Conservation (phyloP, 2,329 filamentous ascomycete genomes). For the Arthrobotrys entomopaga region DNA sequence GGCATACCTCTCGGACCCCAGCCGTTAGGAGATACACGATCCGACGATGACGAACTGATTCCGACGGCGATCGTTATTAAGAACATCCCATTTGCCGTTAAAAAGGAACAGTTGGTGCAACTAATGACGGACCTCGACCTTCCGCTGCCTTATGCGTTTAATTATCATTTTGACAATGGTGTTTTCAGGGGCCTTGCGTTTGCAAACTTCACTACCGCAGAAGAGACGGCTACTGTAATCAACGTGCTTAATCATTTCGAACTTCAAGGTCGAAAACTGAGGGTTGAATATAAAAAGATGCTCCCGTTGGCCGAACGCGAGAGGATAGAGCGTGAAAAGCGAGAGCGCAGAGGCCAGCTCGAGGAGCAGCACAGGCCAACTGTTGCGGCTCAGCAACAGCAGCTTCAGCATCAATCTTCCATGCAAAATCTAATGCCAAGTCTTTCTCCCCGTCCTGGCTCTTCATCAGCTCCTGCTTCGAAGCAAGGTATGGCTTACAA, state of each 20-base stretch:
- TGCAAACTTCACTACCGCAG: conserved; percentile 95
- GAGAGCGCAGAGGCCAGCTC: conserved; percentile 91
- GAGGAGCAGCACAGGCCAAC: conserved; percentile 94
- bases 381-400: conserved; percentile 60
- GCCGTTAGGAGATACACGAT: conserved; percentile 64
- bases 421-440: conserved; percentile 77
- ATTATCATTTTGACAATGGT: conserved; percentile 98
- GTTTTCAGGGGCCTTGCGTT: conserved; percentile 96
- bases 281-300: conserved; percentile 99
- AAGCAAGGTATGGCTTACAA: conserved; percentile 34
- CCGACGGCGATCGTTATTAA: conserved; percentile 99
- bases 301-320: conserved; percentile 92
- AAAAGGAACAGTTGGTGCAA: conserved; percentile 91
- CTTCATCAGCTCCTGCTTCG: conserved; percentile 22
- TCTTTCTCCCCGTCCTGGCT: conserved; percentile 42
- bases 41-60: conserved; percentile 82
- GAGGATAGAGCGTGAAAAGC: conserved; percentile 95
- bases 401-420: conserved; percentile 84
- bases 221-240: conserved; percentile 92
- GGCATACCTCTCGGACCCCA: conserved; percentile 59
- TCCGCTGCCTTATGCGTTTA: conserved; percentile 96
- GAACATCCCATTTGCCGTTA: conserved; percentile 98
- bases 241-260: conserved; percentile 95
- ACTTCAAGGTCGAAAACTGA: conserved; percentile 89
- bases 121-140: conserved; percentile 95